Percentiles rank a stretch among this genome's conserved stretches.
phyloP scores from a whole-genome alignment of 345 rosid genomes.

The Diplotaxis tenuifolia region DNA sequence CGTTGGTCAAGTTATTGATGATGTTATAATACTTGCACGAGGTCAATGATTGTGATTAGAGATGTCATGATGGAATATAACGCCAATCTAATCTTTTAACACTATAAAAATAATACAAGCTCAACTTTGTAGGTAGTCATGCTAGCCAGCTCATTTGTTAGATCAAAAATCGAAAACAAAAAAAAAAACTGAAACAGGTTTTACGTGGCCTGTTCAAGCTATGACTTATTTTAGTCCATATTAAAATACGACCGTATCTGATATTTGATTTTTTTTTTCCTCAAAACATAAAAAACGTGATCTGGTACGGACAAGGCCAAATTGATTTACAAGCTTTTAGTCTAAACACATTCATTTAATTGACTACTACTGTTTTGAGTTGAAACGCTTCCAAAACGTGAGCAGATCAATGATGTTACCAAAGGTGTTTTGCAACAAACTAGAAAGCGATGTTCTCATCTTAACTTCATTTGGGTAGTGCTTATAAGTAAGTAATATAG shows the following conservation, averaged over 20 bases:
- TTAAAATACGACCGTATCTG: background rate
- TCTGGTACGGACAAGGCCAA: background rate
- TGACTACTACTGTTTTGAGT: background rate
- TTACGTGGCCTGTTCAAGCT: conserved; percentile 8
- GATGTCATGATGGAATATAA: conserved; percentile 8
- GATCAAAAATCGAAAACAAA: background rate
- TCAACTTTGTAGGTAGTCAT: conserved; percentile 13
- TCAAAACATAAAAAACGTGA: background rate
- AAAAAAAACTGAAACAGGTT: background rate
- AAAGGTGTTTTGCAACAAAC: conserved; percentile 34
- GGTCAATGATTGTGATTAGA: conserved; percentile 10
- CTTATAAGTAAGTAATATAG: conserved; percentile 20
- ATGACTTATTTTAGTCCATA: background rate
- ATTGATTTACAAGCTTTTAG: background rate
- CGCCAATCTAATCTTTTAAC: background rate
- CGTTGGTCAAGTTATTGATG: conserved; percentile 9
- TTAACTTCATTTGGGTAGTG: conserved; percentile 7
- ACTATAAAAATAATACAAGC: background rate
- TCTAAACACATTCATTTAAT: background rate
- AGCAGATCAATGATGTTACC: conserved; percentile 4
- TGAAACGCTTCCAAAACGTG: conserved; percentile 6
- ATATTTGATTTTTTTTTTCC: background rate
- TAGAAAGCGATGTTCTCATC: conserved; percentile 34
- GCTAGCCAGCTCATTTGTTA: conserved; percentile 15
- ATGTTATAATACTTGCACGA: conserved; percentile 10